Evolutionary conservation across 2,329 filamentous ascomycete species (phyloP).

Genomic region (Nemania sp.): DNA sequence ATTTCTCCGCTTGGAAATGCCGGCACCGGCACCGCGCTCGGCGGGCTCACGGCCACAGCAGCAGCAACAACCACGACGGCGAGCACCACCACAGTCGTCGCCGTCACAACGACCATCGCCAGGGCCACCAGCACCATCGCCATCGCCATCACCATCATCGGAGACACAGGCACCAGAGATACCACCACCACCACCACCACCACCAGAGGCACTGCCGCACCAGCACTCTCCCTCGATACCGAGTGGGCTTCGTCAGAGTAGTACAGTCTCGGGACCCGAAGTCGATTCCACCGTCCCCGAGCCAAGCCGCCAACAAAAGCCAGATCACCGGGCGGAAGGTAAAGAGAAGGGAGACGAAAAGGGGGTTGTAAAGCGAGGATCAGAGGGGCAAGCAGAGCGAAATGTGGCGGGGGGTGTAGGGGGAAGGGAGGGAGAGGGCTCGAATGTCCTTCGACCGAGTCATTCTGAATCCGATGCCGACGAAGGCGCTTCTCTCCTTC

Average conservation of each 20-base stretch:
- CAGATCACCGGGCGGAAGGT: too few relatives aligned
- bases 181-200: not conserved
- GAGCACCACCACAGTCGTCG: conserved; percentile 1
- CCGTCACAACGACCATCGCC: not conserved
- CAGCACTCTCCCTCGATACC: conserved; percentile 39
- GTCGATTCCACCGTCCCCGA: conserved; percentile 10
- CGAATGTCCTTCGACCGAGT: too few relatives aligned
- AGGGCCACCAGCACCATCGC: not conserved
- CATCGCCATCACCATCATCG: not conserved
- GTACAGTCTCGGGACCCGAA: conserved; percentile 36
- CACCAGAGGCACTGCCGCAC: conserved; percentile 22
- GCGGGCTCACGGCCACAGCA: conserved; percentile 26
- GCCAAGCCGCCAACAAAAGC: too few relatives aligned
- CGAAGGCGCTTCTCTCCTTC: too few relatives aligned
- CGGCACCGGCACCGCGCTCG: conserved; percentile 27
- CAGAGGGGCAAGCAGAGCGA: too few relatives aligned
- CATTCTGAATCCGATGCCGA: not conserved
- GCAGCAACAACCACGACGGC: conserved; percentile 34
- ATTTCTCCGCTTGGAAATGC: conserved; percentile 20
- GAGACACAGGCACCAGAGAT: not conserved
- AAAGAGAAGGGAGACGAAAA: too few relatives aligned
- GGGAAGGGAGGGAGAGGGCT: too few relatives aligned
- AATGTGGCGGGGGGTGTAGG: too few relatives aligned
- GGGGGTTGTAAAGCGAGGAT: too few relatives aligned
- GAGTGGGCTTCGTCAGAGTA: conserved; percentile 40